These are phyloP conservation scores for Melanomma pulvis-pyrius DNA, from an alignment of 495 filamentous ascomycete genomes.

Conservation along the genomic window DNA sequence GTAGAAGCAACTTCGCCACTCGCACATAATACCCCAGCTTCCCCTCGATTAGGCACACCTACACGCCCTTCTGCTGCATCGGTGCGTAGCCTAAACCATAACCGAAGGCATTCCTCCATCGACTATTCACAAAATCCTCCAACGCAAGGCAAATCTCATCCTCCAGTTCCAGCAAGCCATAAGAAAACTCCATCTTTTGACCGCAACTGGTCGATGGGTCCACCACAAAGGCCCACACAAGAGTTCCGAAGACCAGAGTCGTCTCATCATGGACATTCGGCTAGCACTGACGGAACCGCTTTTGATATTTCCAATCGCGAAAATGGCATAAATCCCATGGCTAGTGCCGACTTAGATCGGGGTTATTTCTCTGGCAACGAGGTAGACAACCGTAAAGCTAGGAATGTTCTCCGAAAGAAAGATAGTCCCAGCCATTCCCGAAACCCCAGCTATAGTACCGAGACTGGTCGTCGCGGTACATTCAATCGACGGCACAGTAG, in stretches of 20 bases:
- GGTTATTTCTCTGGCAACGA: constrained; percentile 95
- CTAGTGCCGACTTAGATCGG: constrained; percentile 68
- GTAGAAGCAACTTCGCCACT: constrained; percentile 33
- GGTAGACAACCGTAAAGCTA: constrained; percentile 65
- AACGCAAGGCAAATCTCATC: constrained; percentile 18
- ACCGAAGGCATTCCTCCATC: constrained; percentile 83
- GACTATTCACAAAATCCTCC: constrained; percentile 57
- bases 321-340: constrained; percentile 33
- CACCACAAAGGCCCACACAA: constrained; percentile 39
- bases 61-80: constrained; percentile 72
- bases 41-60: constrained; percentile 37
- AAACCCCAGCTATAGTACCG: constrained; percentile 39
- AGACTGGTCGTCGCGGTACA: constrained; percentile 23
- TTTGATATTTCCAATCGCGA: constrained; percentile 24
- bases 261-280: constrained; percentile 41
- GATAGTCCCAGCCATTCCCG: constrained; percentile 48
- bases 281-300: constrained; percentile 38
- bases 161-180: constrained; percentile 52
- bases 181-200: constrained; percentile 89
- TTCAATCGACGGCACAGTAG: constrained; percentile 38
- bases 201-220: constrained; percentile 80
- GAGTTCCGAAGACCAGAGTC: constrained; percentile 26
- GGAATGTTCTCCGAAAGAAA: constrained; percentile 82
- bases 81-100: constrained; percentile 79
- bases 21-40: constrained; percentile 56